Evolutionary conservation across 768 basidiomycete genomes (phyloP), one percentile per base, ranked within the genome.

Genomic region (Xerocomellus dryophilus): DNA sequence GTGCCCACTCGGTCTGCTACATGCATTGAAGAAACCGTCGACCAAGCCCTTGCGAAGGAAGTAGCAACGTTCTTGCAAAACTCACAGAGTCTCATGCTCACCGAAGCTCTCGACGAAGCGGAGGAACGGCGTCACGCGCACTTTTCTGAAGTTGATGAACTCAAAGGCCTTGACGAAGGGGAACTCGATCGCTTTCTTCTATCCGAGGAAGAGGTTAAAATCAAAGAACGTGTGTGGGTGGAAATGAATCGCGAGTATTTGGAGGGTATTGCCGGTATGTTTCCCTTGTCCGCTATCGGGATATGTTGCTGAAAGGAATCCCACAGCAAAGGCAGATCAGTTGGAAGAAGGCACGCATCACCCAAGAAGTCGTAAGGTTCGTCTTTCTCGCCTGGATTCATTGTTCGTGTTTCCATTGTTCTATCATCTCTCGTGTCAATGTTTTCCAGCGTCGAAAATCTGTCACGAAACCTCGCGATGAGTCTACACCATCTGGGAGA

Each of bases 211-310:
- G 93, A 96, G 69, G 86, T 90, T 4, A 83, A 77, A 66, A 77
- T 92, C 64, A 98, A 90, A 69, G 91, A 93, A 68, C 84, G 91
- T 11, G 83, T 97, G 2, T 98, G 94, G 94, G 92, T 95, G 44
- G 93, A 95, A 72, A 76, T 93, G 63, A 97, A 97, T 68, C 81
- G 81, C 61, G 94, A 97, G 31, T 98, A 96, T 68, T 73, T 98
- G 34, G 88, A 93, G 66, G 85, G 87, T 15, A 76, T 95, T 32
- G 93, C 93, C 48, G 89, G 92, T 62, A 54, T 36, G 59, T 54
- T 61, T 39, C 20, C 20, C 38, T n/a, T 36, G n/a, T 54, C 32
- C 47, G 45, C 18, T 43, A 23, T 35, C 8, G 15, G 8, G 52
- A 52, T 47, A 31, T 70, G 66, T 82, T 71, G 73, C 78, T 82